Conservation (phyloP, 495 filamentous ascomycete species). For the Daldinia grandis region DNA sequence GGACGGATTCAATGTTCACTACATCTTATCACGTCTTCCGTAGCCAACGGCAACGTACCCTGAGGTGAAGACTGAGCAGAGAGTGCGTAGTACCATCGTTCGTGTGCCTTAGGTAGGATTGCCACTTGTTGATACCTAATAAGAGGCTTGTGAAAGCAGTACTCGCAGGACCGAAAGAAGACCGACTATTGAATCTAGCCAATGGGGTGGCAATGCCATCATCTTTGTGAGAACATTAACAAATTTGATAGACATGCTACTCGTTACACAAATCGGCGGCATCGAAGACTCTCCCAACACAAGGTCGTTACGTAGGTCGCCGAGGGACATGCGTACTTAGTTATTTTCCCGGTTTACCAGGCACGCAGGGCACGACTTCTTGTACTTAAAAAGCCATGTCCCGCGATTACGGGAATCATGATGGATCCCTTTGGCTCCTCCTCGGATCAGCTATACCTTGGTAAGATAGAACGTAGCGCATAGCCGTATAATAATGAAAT, state of each 20-base stretch:
- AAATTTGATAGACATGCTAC: constrained; percentile 24
- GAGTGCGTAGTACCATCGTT: constrained; percentile 15
- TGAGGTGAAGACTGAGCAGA: constrained; percentile 8
- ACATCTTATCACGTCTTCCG: constrained; percentile 25
- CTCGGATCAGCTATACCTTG: neutral
- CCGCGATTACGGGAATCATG: neutral
- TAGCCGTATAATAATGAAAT: neutral
- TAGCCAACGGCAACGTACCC: constrained; percentile 19
- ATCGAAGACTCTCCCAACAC: constrained; percentile 6
- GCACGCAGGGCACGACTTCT: neutral
- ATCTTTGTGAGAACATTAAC: constrained; percentile 26
- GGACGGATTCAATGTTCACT: constrained; percentile 4
- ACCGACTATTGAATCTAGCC: constrained; percentile 8
- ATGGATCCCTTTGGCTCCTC: neutral
- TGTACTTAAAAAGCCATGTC: neutral
- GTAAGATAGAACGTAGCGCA: neutral
- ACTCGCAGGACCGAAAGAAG: constrained; percentile 19
- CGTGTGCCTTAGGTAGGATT: constrained; percentile 34
- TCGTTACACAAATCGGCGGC: constrained; percentile 38
- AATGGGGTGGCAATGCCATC: constrained; percentile 19
- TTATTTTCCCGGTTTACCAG: neutral
- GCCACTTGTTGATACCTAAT: constrained; percentile 33
- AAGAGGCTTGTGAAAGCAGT: constrained; percentile 21
- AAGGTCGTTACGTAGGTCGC: constrained; percentile 2
- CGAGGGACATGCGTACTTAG: constrained; percentile 3